A percentile compares a stretch with the other conserved stretches of the same genome.
phyloP scores from a whole-genome alignment of 2,329 filamentous ascomycete species.

The Ophiostoma australiae region DNA sequence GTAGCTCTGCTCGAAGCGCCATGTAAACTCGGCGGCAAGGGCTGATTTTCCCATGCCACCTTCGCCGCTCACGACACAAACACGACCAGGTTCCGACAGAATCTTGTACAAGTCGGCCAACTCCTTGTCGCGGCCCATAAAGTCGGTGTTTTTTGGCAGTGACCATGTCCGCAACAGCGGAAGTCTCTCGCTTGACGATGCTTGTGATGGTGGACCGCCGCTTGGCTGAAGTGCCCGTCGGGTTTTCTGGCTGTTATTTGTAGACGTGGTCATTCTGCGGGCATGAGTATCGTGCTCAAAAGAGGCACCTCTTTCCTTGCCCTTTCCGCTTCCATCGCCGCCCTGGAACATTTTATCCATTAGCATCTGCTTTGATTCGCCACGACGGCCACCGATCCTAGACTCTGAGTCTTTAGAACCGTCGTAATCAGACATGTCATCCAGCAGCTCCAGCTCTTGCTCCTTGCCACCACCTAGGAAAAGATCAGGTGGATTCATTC shows the following conservation, averaged over 20 bases:
- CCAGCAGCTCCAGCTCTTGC: conserved; percentile 22
- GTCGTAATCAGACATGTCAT: conserved; percentile 25
- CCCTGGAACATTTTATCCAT: conserved; percentile 25
- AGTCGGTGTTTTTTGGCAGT: not conserved
- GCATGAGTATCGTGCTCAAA: not conserved
- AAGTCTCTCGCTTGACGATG: not conserved
- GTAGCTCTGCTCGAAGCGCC: conserved; percentile 20
- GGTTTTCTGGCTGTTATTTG: not conserved
- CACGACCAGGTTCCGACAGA: conserved; percentile 26
- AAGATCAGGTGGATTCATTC: conserved; percentile 22
- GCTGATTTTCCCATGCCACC: conserved; percentile 29
- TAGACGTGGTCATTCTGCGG: not conserved
- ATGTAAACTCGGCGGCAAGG: conserved; percentile 30
- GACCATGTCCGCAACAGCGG: not conserved
- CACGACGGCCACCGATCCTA: not conserved
- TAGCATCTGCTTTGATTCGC: conserved; percentile 23
- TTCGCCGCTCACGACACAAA: conserved; percentile 28
- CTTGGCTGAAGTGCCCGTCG: not conserved
- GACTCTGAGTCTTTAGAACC: conserved; percentile 14
- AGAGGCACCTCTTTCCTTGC: not conserved
- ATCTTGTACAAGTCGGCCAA: conserved; percentile 20
- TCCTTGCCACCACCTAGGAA: conserved; percentile 21
- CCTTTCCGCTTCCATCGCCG: not conserved
- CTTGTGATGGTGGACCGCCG: not conserved
- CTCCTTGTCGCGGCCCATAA: conserved; percentile 27